Conservation (phyloP, 73 alveolate species). For the Effrenium voratum region DNA sequence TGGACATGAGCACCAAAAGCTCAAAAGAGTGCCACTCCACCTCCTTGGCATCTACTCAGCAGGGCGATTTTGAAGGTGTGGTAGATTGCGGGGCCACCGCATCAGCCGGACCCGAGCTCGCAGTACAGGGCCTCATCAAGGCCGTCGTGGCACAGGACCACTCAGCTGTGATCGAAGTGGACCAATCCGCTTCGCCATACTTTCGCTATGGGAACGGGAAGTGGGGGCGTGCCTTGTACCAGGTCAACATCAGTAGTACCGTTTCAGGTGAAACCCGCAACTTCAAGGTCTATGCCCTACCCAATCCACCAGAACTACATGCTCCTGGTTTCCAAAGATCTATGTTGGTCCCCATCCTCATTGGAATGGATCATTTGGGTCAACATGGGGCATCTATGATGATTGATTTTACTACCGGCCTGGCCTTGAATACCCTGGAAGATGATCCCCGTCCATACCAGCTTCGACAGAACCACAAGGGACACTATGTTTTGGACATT, state of each 20-base stretch:
- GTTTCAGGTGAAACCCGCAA: neutral
- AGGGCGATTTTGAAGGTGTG: constrained; percentile 15
- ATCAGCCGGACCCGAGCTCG: neutral
- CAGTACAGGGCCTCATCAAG: neutral
- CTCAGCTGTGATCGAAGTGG: neutral
- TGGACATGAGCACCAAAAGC: no score
- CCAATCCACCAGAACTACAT: constrained; percentile 9
- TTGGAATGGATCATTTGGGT: constrained; percentile 8
- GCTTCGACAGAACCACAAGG: no score
- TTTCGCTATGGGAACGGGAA: constrained; percentile 25
- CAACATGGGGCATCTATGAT: neutral
- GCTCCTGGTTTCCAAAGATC: neutral
- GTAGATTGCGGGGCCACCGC: constrained; percentile 31
- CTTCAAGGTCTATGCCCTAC: neutral
- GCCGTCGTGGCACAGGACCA: neutral
- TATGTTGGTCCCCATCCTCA: neutral
- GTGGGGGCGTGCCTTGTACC: constrained; percentile 7
- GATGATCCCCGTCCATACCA: neutral
- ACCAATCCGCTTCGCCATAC: neutral
- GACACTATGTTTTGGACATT: no score
- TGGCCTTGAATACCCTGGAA: neutral
- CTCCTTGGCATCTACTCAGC: no score
- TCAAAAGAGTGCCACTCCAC: no score
- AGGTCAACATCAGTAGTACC: neutral
- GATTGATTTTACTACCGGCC: neutral